Evolutionary conservation across 2,329 filamentous ascomycete species (phyloP), one percentile per base, ranked within the genome.

Genomic region (Rhytidhysteron rufulum): DNA sequence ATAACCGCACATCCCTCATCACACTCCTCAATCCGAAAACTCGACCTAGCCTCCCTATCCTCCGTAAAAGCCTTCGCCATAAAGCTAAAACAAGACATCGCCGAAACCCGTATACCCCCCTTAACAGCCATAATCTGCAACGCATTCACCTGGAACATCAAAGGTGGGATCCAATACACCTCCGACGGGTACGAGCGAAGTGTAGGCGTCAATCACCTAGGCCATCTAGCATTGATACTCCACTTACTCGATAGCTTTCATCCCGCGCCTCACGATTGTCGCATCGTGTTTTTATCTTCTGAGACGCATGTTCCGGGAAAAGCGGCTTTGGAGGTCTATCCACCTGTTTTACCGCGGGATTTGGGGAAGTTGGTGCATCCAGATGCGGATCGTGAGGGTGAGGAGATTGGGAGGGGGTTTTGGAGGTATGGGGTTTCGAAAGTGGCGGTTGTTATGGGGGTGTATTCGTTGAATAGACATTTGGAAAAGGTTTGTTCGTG

Each of bases 341-440:
- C 58, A 0, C 59, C 69, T 1, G 41, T 30, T 1, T 54, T 73
- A 21, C 53, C 53, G 4, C 22, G 35, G 2, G 52, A 69, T 34
- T 31, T 71, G 2, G 64, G 69, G 4, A 29, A 55, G 3, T 50
- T 72, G 32, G 55, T 66, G 7, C 60, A 66, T 35, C 66, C 67
- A 2, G 21, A 35, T 1, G 39, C 51, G 3, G 64, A 69, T 42
- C 42, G 44, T 1, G 22, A 39, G 2, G 40, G 39, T 0, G 62
- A 72, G 16, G 55, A 62, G 17, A 45, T 62, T 17, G 70, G 65
- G 3, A 52, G 57, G 4, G 70, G 71, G 3, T 72, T 71, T 22
- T 60, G 69, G 39, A 54, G 68, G 38, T 75, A 74, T 48, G 70
- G 58, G 3, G 64, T 62, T 17, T 64, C 67, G 1, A 75, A 73